Percentiles rank a stretch among this genome's conserved stretches.
Conservation (phyloP, 2,329 filamentous ascomycete species). For the Pyrenochaeta sp. region DNA sequence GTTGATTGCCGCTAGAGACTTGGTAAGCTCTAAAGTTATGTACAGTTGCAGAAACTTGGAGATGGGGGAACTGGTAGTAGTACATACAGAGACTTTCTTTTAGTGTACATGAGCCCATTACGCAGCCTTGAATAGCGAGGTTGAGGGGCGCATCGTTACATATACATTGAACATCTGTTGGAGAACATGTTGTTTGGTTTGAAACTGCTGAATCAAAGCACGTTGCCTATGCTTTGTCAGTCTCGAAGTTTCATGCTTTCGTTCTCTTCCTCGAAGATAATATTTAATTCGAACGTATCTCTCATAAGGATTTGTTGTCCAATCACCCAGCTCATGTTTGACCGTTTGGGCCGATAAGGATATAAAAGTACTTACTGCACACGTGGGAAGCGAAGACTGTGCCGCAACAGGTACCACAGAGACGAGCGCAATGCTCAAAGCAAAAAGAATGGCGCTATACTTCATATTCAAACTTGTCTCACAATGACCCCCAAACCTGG, state of each 20-base stretch:
- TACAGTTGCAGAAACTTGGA: too few species aligned
- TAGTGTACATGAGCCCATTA: conserved; percentile 17
- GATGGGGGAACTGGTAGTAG: not conserved
- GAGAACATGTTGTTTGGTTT: conserved; percentile 12
- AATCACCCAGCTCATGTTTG: not conserved
- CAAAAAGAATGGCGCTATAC: not conserved
- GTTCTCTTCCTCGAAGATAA: not conserved
- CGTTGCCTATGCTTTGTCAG: conserved; percentile 5
- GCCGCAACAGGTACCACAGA: not conserved
- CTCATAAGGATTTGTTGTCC: too few species aligned
- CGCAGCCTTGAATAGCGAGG: conserved; percentile 17
- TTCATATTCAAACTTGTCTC: not conserved
- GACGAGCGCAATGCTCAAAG: not conserved
- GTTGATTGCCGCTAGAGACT: conserved; percentile 43
- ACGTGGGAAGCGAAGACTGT: conserved; percentile 4
- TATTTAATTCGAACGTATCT: too few species aligned
- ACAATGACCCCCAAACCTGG: not conserved
- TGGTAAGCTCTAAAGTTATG: not conserved
- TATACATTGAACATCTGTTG: conserved; percentile 17
- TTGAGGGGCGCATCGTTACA: conserved; percentile 13
- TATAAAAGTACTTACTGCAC: conserved; percentile 5
- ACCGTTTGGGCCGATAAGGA: not conserved
- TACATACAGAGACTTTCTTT: conserved; percentile 15
- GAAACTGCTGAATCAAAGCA: conserved; percentile 9
- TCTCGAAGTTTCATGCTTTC: not conserved